Evolutionary conservation across 2,329 filamentous ascomycete species (phyloP).

Genomic region (Xylaria multiplex): DNA sequence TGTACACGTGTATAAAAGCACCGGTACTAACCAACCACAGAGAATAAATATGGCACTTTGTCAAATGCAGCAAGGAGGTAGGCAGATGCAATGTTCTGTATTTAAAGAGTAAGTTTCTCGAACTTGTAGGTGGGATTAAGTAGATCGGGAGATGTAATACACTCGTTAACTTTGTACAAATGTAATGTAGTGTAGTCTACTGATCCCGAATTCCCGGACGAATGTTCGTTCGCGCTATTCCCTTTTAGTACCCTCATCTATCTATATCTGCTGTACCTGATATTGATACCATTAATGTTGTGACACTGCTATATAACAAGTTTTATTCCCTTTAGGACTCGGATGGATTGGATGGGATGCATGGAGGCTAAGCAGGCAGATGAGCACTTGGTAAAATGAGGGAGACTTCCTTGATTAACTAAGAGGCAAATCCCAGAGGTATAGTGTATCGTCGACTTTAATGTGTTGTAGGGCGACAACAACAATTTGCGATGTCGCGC

Average conservation of each 20-base stretch:
- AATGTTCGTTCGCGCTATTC: conserved; percentile 1
- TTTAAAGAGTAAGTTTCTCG: too few relatives aligned
- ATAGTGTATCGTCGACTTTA: conserved; percentile 10
- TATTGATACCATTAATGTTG: too few relatives aligned
- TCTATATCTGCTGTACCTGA: neutral
- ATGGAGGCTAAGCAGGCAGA: neutral
- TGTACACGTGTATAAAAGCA: neutral
- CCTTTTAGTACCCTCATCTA: conserved; percentile 10
- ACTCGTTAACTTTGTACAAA: too few relatives aligned
- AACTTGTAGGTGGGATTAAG: too few relatives aligned
- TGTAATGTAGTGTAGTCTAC: neutral
- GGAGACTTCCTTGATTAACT: conserved; percentile 7
- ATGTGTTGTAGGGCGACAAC: too few relatives aligned
- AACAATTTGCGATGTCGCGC: conserved; percentile 17
- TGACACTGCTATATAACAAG: too few relatives aligned
- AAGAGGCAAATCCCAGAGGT: conserved; percentile 9
- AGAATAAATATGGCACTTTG: neutral
- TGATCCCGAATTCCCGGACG: conserved; percentile 25
- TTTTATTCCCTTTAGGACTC: too few relatives aligned
- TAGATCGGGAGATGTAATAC: too few relatives aligned
- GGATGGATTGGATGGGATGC: neutral
- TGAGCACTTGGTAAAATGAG: neutral
- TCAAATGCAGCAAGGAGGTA: neutral
- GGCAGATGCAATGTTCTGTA: too few relatives aligned
- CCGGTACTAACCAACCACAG: too few relatives aligned